Conservation (phyloP, 805 yeast genomes). For the Saccharomycodes ludwigii region DNA sequence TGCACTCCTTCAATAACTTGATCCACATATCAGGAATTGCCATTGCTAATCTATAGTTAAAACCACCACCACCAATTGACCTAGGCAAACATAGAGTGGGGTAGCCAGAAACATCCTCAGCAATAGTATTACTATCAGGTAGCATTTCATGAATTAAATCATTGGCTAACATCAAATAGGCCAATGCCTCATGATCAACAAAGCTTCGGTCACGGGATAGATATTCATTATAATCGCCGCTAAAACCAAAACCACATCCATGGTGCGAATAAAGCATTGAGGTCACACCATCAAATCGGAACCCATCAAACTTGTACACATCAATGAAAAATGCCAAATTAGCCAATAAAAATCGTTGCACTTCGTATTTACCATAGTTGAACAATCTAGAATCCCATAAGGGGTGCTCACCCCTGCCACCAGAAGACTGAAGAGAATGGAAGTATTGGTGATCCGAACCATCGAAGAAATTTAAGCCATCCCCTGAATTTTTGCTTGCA, state of each 20-base stretch:
- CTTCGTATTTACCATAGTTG: constrained; percentile 86
- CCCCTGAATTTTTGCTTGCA: constrained; percentile 87
- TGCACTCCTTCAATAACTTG: constrained; percentile 69
- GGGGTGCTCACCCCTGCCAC: constrained; percentile 79
- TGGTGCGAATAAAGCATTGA: constrained; percentile 87
- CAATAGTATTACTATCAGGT: constrained; percentile 58
- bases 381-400: constrained; percentile 95
- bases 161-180: constrained; percentile 87
- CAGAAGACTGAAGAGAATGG: constrained; percentile 57
- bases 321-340: constrained; percentile 78
- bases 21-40: constrained; percentile 99
- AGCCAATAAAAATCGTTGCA: constrained; percentile 70
- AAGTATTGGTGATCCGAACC: constrained; percentile 93
- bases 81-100: constrained; percentile 83
- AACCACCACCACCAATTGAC: constrained; percentile 75
- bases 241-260: constrained; percentile 73
- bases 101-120: constrained; percentile 96
- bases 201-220: constrained; percentile 50
- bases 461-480: constrained; percentile 86
- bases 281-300: constrained; percentile 94
- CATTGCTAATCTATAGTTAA: constrained; percentile 90
- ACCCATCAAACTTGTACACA: constrained; percentile 83
- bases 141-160: constrained; percentile 48
- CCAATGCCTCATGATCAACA: constrained; percentile 80
- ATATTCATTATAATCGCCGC: constrained; percentile 89